Evolutionary conservation across 2,329 filamentous ascomycete genomes (phyloP).

Genomic region (Curvularia verruculosa): DNA sequence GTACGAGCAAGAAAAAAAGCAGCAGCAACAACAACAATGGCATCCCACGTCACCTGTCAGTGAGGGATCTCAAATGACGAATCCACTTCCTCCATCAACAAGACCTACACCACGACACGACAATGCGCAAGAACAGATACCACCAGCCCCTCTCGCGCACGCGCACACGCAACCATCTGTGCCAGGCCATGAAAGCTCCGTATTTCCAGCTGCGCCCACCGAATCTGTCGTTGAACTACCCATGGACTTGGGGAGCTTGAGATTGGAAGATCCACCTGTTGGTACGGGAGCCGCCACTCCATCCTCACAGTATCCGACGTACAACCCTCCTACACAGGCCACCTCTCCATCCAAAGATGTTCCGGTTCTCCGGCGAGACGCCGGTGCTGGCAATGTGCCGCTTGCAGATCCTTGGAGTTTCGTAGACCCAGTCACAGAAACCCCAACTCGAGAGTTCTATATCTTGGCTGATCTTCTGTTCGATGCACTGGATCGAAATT

Average conservation of each 20-base stretch:
- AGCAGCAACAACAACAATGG: slow-evolving; percentile 39
- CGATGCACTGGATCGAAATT: slow-evolving; percentile 42
- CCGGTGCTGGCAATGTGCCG: slow-evolving; percentile 37
- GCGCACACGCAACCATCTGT: background rate
- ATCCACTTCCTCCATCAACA: background rate
- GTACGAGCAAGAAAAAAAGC: slow-evolving; percentile 13
- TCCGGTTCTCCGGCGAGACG: slow-evolving; percentile 32
- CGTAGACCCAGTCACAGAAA: slow-evolving; percentile 40
- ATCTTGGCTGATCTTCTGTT: slow-evolving; percentile 46
- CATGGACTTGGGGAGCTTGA: slow-evolving; percentile 38
- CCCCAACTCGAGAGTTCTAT: slow-evolving; percentile 46
- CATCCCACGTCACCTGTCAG: slow-evolving; percentile 15
- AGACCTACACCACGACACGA: background rate
- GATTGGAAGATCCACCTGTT: slow-evolving; percentile 21
- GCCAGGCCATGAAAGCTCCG: background rate
- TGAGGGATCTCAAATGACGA: background rate
- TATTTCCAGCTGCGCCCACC: slow-evolving; percentile 16
- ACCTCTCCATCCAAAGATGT: background rate
- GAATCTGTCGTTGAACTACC: slow-evolving; percentile 46
- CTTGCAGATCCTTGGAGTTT: slow-evolving; percentile 46
- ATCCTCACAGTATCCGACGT: background rate
- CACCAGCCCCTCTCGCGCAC: background rate
- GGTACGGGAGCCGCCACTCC: background rate
- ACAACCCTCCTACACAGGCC: background rate
- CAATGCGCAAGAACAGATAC: background rate